phyloP scores from a whole-genome alignment of 768 basidiomycete species.

The Hortiboletus flavorubellus region DNA sequence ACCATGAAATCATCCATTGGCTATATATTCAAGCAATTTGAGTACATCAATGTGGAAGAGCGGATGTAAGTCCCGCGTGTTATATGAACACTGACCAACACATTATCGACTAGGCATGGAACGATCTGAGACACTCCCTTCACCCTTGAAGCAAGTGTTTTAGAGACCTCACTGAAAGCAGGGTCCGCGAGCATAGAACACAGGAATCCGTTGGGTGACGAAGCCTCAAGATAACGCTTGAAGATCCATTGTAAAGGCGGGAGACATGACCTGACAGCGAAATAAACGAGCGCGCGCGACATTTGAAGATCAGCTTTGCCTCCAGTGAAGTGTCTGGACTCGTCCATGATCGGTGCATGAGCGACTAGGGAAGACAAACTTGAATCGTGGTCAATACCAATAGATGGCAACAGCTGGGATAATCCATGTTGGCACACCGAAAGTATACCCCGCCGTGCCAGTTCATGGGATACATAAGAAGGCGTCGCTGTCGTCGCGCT shows the following conservation, averaged over 20 bases:
- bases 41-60: slow-evolving; percentile 18
- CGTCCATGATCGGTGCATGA: slow-evolving; percentile 34
- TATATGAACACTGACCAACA: slow-evolving; percentile 30
- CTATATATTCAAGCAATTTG: slow-evolving; percentile 35
- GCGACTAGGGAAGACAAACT: slow-evolving; percentile 41
- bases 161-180: slow-evolving; percentile 9
- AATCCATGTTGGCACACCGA: not conserved
- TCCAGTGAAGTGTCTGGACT: not conserved
- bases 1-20: slow-evolving; percentile 50
- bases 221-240: slow-evolving; percentile 21
- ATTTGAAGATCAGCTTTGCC: not conserved
- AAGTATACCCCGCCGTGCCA: slow-evolving; percentile 25
- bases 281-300: slow-evolving; percentile 25
- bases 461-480: slow-evolving; percentile 20
- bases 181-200: slow-evolving; percentile 19
- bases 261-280: slow-evolving; percentile 24
- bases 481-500: slow-evolving; percentile 3
- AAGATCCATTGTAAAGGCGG: slow-evolving; percentile 12
- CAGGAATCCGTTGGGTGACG: slow-evolving; percentile 12
- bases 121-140: slow-evolving; percentile 7
- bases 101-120: slow-evolving; percentile 11
- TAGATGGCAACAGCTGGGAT: slow-evolving; percentile 32
- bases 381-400: slow-evolving; percentile 48
- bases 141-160: slow-evolving; percentile 12
- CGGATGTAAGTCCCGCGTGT: slow-evolving; percentile 13